Percentiles rank a stretch among this genome's conserved stretches.
Conservation (phyloP, 805 yeast species). For the Candida methanosorbosa region DNA sequence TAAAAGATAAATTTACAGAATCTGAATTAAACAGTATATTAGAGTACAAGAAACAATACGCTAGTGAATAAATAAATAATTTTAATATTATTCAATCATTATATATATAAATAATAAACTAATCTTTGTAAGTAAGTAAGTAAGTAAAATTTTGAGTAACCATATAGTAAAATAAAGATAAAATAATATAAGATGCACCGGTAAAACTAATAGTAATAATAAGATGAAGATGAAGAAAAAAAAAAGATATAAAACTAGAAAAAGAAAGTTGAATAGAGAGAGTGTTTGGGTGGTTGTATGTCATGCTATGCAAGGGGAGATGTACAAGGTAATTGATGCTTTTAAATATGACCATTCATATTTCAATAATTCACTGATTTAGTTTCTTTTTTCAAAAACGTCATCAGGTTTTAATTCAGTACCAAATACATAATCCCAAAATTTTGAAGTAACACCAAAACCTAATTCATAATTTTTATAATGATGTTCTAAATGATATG, state of each 20-base stretch:
- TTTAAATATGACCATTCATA: too few relatives aligned
- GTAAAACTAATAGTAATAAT: too few relatives aligned
- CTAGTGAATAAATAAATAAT: conserved; percentile 13
- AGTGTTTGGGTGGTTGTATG: too few relatives aligned
- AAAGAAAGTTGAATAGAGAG: background rate
- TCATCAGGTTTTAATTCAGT: conserved; percentile 53
- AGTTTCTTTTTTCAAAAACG: conserved; percentile 34
- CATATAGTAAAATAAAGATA: too few relatives aligned
- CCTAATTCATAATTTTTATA: conserved; percentile 96
- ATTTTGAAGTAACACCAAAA: conserved; percentile 88
- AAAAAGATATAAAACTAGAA: background rate
- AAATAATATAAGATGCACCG: background rate
- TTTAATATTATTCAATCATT: background rate
- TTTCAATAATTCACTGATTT: too few relatives aligned
- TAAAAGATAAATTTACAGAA: conserved; percentile 42
- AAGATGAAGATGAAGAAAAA: background rate
- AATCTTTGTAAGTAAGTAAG: background rate
- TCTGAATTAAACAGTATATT: conserved; percentile 52
- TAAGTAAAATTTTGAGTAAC: background rate
- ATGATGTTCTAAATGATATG: conserved; percentile 93
- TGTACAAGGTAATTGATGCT: too few relatives aligned
- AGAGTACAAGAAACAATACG: conserved; percentile 45
- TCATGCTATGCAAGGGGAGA: too few relatives aligned
- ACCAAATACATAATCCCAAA: conserved; percentile 90
- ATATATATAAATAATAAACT: too few relatives aligned